Conservation (phyloP, 768 basidiomycete species). For the Tulasnella calospora region DNA sequence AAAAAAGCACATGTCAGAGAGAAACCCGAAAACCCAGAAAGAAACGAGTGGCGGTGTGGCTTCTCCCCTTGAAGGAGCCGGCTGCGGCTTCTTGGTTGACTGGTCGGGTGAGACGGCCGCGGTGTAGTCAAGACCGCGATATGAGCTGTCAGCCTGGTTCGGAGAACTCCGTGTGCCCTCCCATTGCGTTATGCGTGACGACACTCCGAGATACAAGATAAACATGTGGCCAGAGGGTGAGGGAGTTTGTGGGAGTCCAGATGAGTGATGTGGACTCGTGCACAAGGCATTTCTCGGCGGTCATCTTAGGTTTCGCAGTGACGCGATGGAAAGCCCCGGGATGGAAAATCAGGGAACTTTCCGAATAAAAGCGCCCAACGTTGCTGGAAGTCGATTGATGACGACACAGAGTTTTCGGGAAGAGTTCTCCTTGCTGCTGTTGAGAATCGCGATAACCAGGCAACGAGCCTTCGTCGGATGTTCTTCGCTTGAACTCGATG, state of each 20-base stretch:
- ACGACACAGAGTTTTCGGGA: too few relatives aligned
- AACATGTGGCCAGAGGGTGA: neutral
- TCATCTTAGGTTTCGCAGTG: neutral
- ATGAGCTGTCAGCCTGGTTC: neutral
- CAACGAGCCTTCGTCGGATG: neutral
- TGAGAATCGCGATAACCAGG: neutral
- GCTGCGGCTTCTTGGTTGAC: neutral
- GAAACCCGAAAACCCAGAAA: neutral
- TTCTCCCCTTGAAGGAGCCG: neutral
- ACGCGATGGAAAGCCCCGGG: too few relatives aligned
- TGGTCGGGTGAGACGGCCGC: neutral
- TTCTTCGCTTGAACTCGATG: neutral
- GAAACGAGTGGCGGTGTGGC: neutral
- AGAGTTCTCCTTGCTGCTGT: too few relatives aligned
- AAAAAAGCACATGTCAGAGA: neutral
- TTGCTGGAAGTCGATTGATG: too few relatives aligned
- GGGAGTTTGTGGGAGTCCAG: neutral
- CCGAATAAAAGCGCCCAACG: too few relatives aligned
- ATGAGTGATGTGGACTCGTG: neutral
- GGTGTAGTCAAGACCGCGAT: neutral
- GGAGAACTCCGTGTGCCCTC: neutral
- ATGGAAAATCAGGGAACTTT: too few relatives aligned
- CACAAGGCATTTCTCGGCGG: neutral
- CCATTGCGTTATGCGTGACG: too few relatives aligned
- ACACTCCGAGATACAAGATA: neutral